A percentile compares a stretch with the other conserved stretches of the same genome.
Evolutionary conservation across 192 early-diverging fungal species (phyloP).

Genomic region (Phycomyces nitens): DNA sequence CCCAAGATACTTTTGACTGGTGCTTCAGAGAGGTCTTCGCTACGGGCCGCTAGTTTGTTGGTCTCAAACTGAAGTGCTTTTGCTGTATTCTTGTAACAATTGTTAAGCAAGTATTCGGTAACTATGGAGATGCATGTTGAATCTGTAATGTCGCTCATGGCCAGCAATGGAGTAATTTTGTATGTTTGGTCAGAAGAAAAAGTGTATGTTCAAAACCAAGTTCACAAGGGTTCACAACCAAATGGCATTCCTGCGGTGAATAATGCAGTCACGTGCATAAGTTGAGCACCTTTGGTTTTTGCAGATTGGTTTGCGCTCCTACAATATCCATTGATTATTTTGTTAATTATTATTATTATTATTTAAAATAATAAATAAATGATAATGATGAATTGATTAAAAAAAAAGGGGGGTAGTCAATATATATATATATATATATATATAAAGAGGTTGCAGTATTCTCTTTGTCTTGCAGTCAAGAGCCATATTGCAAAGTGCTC

Average conservation of each 20-base stretch:
- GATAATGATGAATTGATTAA: no score
- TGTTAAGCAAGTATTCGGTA: constrained; percentile 17
- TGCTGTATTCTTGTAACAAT: constrained; percentile 18
- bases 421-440: no score
- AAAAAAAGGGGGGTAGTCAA: no score
- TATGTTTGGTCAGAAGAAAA: neutral
- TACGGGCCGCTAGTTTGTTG: neutral
- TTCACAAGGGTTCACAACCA: neutral
- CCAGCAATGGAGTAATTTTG: neutral
- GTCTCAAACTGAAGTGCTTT: constrained; percentile 8
- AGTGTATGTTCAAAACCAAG: neutral
- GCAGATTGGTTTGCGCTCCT: no score
- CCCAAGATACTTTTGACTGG: neutral
- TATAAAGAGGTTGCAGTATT: no score
- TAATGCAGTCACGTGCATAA: no score
- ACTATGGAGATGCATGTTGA: neutral
- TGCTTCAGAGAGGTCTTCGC: neutral
- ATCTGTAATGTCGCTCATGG: constrained; percentile 1
- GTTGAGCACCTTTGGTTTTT: no score
- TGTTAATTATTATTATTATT: no score
- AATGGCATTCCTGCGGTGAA: constrained; percentile 1
- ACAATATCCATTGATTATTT: no score
- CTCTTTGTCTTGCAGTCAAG: no score
- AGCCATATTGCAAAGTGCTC: no score
- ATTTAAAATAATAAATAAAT: no score